Conservation (phyloP, 2,329 filamentous ascomycete species). For the Pseudocercospora macadamiae region DNA sequence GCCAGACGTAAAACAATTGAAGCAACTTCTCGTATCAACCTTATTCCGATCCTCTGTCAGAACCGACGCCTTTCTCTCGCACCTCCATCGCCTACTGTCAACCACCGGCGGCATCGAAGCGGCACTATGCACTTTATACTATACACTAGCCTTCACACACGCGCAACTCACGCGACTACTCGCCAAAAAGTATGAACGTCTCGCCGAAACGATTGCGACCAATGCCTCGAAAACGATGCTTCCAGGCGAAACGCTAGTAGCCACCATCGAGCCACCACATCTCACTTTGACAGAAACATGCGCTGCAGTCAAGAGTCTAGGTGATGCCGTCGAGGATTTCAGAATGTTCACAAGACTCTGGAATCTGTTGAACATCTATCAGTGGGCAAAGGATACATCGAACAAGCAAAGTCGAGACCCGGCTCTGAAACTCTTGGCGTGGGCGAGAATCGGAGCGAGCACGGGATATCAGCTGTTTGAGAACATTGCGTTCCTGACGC, state of each 20-base stretch:
- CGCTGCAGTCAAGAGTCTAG: conserved; percentile 52
- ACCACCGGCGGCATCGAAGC: conserved; percentile 45
- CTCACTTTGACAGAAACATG: conserved; percentile 38
- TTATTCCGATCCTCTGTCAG: neutral
- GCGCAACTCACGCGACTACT: conserved; percentile 45
- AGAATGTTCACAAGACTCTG: conserved; percentile 76
- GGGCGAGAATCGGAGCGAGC: conserved; percentile 69
- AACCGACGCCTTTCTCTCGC: conserved; percentile 22
- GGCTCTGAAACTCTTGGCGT: conserved; percentile 58
- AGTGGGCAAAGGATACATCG: conserved; percentile 59
- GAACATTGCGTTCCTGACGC: conserved; percentile 77
- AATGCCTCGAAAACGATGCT: conserved; percentile 45
- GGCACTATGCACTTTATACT: conserved; percentile 47
- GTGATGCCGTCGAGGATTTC: conserved; percentile 68
- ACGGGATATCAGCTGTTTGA: conserved; percentile 77
- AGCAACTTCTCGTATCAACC: conserved; percentile 11
- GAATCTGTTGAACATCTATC: conserved; percentile 73
- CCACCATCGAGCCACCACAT: conserved; percentile 41
- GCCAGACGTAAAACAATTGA: conserved; percentile 12
- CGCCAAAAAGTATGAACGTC: conserved; percentile 37
- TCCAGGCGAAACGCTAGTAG: conserved; percentile 47
- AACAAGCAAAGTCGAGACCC: conserved; percentile 45
- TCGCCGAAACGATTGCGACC: conserved; percentile 42
- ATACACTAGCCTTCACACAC: conserved; percentile 48
- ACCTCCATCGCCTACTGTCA: conserved; percentile 38